A percentile compares a stretch with the other conserved stretches of the same genome.
These are phyloP conservation scores for Colletotrichum cuscutae DNA, from an alignment of 2,329 filamentous ascomycete genomes.

Conservation along the genomic window DNA sequence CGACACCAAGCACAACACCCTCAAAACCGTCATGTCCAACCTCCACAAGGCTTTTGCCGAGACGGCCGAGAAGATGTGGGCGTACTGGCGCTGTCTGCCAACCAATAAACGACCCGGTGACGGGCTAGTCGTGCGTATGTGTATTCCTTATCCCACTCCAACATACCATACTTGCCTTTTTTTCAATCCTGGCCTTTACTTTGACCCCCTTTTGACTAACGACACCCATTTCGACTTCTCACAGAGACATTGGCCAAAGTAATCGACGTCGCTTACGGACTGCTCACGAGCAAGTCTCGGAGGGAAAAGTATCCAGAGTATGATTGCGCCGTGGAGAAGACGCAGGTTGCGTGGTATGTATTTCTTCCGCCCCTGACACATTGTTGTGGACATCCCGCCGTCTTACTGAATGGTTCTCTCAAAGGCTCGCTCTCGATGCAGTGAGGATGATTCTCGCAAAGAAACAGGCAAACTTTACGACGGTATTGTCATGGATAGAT, in stretches of 20 bases:
- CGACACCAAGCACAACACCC: conserved; percentile 81
- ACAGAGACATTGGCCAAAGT: conserved; percentile 74
- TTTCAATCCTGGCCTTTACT: background rate
- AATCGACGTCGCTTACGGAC: conserved; percentile 69
- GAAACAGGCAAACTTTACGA: conserved; percentile 27
- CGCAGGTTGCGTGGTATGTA: conserved; percentile 71
- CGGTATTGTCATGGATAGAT: conserved; percentile 26
- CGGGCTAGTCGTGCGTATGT: conserved; percentile 72
- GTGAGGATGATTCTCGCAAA: conserved; percentile 4
- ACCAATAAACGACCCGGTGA: conserved; percentile 64
- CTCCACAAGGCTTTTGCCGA: conserved; percentile 80
- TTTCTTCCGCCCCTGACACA: background rate
- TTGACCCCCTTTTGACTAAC: background rate
- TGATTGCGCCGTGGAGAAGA: conserved; percentile 67
- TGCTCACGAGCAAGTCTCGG: conserved; percentile 68
- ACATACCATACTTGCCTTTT: too few species aligned
- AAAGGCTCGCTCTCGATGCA: conserved; percentile 32
- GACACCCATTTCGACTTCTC: background rate
- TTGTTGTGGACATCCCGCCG: background rate
- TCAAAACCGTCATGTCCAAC: conserved; percentile 76
- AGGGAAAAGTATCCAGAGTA: conserved; percentile 60
- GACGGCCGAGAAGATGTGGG: conserved; percentile 80
- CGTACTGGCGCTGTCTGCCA: conserved; percentile 69
- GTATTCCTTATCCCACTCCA: background rate
- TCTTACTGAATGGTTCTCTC: background rate